Conservation (phyloP, 345 rosid species). For the Turnera subulata region DNA sequence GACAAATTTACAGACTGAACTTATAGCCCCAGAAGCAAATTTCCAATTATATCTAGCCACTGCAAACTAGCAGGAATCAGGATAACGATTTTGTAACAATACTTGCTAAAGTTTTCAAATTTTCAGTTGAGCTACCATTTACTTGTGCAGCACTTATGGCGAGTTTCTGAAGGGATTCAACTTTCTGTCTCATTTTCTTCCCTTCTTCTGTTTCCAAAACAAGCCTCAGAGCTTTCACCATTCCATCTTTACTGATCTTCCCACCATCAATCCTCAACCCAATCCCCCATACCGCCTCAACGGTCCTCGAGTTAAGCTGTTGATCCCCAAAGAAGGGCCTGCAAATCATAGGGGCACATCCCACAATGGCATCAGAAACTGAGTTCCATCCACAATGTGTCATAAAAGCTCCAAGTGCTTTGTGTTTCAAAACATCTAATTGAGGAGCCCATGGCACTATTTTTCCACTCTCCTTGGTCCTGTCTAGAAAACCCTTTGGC, state of each 20-base stretch:
- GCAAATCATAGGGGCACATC: constrained; percentile 78
- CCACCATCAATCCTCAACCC: constrained; percentile 54
- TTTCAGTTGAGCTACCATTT: constrained; percentile 33
- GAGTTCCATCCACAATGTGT: constrained; percentile 80
- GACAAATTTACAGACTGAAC: too few relatives aligned
- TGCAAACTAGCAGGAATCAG: too few relatives aligned
- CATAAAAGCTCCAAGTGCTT: constrained; percentile 46
- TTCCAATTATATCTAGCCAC: too few relatives aligned
- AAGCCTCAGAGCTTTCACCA: constrained; percentile 20
- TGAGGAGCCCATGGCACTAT: constrained; percentile 71
- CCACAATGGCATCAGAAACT: constrained; percentile 52
- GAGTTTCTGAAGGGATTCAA: constrained; percentile 18
- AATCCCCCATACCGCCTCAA: constrained; percentile 47
- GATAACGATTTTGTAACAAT: constrained; percentile 13
- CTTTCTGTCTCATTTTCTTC: constrained; percentile 31
- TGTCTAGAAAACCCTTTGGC: constrained; percentile 42
- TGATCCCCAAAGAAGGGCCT: constrained; percentile 65
- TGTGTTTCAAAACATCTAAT: constrained; percentile 34
- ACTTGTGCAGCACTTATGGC: constrained; percentile 30
- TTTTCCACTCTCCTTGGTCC: constrained; percentile 31
- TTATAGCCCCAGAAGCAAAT: too few relatives aligned
- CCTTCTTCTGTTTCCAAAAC: constrained; percentile 35
- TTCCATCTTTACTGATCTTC: constrained; percentile 29
- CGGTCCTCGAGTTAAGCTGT: constrained; percentile 41
- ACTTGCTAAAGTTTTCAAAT: constrained; percentile 34